Conservation (phyloP, 2,329 filamentous ascomycete species). For the Calycina herbarum region DNA sequence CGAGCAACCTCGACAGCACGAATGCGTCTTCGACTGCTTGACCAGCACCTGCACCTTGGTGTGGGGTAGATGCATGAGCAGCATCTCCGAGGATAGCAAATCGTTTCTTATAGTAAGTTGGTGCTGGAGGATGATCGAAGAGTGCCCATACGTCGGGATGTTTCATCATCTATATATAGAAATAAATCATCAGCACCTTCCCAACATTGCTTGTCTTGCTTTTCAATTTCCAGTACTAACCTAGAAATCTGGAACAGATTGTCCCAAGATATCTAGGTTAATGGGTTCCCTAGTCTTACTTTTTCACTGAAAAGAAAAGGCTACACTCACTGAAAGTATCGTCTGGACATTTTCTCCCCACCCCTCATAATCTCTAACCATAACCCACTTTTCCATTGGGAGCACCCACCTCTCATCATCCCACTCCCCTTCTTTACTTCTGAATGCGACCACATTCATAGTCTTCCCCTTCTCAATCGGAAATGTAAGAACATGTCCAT, state of each 20-base stretch:
- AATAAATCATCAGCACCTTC: constrained; percentile 24
- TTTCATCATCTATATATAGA: constrained; percentile 40
- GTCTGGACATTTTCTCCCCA: constrained; percentile 42
- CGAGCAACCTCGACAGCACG: constrained; percentile 48
- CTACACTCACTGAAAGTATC: constrained; percentile 35
- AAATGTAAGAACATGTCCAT: constrained; percentile 61
- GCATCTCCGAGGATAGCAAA: constrained; percentile 59
- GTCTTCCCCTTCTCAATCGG: constrained; percentile 56
- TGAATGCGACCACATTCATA: constrained; percentile 52
- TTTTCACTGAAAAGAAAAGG: neutral
- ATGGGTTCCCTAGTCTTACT: neutral
- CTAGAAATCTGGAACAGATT: too few relatives aligned
- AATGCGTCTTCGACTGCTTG: constrained; percentile 56
- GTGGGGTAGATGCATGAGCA: constrained; percentile 61
- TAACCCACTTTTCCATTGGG: constrained; percentile 40
- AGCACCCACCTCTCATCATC: constrained; percentile 42
- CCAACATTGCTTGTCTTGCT: neutral
- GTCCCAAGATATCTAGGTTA: too few relatives aligned
- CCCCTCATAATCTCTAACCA: constrained; percentile 40
- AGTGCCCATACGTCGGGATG: constrained; percentile 50
- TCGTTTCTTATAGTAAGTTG: constrained; percentile 44
- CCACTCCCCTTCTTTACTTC: constrained; percentile 39
- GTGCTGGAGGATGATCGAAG: constrained; percentile 47
- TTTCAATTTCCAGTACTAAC: neutral
- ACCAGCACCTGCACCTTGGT: constrained; percentile 58